Conservation (phyloP, 495 filamentous ascomycete genomes). For the Hyaloscypha finlandica region DNA sequence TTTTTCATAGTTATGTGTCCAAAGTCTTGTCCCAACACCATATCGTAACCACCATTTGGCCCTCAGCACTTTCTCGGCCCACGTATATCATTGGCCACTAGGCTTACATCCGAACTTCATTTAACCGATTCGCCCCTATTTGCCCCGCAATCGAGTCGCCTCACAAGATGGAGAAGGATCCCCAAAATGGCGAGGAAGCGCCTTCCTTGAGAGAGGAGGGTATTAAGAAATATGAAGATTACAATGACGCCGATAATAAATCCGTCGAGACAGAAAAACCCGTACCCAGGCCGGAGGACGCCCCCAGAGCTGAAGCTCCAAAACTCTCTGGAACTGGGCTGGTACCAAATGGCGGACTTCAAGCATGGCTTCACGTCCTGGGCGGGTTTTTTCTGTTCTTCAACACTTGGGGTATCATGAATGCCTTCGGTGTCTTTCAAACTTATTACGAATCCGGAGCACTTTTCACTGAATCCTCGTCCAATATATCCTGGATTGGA, state of each 20-base stretch:
- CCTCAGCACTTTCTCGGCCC: background rate
- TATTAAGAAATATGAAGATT: background rate
- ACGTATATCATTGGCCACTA: too few relatives aligned
- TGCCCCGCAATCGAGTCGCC: background rate
- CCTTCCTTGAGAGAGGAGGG: background rate
- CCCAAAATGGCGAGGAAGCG: background rate
- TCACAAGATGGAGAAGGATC: background rate
- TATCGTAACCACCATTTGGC: background rate
- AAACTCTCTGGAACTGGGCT: background rate
- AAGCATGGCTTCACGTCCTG: conserved; percentile 54
- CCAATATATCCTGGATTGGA: conserved; percentile 61
- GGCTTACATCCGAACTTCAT: background rate
- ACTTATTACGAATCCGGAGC: conserved; percentile 60
- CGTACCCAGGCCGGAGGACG: background rate
- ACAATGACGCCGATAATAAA: background rate
- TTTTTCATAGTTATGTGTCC: background rate
- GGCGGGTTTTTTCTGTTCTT: conserved; percentile 56
- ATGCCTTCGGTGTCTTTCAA: conserved; percentile 73
- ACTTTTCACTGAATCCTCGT: conserved; percentile 37
- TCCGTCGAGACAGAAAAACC: background rate
- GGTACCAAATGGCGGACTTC: conserved; percentile 41
- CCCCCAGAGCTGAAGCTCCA: background rate
- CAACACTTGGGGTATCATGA: conserved; percentile 72
- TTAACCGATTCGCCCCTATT: background rate
- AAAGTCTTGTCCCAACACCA: background rate